Evolutionary conservation across 2,329 filamentous ascomycete genomes (phyloP), one percentile per base, ranked within the genome.

Genomic region (Aspergillus pseudoviridinutans): DNA sequence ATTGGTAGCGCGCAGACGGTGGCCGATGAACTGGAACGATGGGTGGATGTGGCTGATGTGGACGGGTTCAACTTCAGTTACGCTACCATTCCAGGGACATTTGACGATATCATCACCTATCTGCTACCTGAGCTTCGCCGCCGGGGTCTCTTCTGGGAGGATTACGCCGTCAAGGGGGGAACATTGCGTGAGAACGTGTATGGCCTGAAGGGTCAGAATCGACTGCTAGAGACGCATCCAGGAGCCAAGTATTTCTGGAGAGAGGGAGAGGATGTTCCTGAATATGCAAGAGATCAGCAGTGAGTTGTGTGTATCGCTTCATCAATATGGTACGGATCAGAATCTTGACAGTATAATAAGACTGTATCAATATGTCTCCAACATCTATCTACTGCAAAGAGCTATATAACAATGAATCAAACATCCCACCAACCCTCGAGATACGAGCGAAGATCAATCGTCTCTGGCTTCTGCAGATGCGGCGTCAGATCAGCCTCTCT

Each of bases 361-460:
- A 24, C 25, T 9, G 24, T 25, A 14, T 17, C 52, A n/a, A 46
- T 46, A 14, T 20, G 14, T 38, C 7, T 2, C 25, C 14, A 2
- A 53, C 1, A 27, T 32, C 9, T 46, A 29, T 24, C 32, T 53
- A 47, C 50, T n/a, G 2, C 28, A 17, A 53, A 41, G 28, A 49
- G 3, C 12, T 20, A 42, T 46, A n/a, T 14, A 22, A n/a, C n/a
- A 8, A 27, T 17, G 24, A 29, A 17, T 53, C 46, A 75, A 51
- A 77, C 65, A 71, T 80, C 79, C 80, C 82, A 89, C 88, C 88
- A 91, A 20, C 79, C 80, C 77, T 91, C 88, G 68, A 90, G 83
- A 53, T 88, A 68, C 49, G 84, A 79, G 61, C 80, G 79, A 59
- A 91, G 71, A 67, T 90, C 84, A 44, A 86, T 77, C 35, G 82